Base-by-base conservation (phyloP, 2,329 filamentous ascomycete genomes). In the Pseudogymnoascus destructans region DNA sequence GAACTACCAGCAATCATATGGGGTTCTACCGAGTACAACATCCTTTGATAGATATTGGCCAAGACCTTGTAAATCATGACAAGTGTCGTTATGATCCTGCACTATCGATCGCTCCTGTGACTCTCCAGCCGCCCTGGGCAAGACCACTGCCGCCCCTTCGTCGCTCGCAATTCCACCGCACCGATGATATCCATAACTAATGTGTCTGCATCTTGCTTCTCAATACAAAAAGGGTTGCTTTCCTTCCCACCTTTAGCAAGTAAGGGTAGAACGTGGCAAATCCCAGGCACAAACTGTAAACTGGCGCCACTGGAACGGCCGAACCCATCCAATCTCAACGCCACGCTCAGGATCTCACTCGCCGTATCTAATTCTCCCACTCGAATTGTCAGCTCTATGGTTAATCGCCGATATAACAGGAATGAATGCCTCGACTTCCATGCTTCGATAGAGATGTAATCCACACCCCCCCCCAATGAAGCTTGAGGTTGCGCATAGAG, bases 251-350 rank as follows among this genome's bases (percentile, higher is more conserved):
- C 27, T 21, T 58, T 19, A 3, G 59, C 58, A 30, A 63, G 32
- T 7, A 63, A 25, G 6, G 60, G 60, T 46, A 63, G 52, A 35
- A 62, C 61, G 38, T 62, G 58, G 55, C 58, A 62, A 36, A 63
- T 61, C 17, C 59, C 61, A 15, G 61, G 61, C 38, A 63, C 8
- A 15, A 58, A 23, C 9, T 57, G 35, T 36, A 62, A 55, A 10
- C 35, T 42, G n/a, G 38, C 46, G 3, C 57, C 61, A 33, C 42
- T 21, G 17, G n/a, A 38, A 42, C 38, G 19, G 10, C 38, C 38
- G 27, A 63, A 60, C 7, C 61, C 60, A 52, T 63, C 61, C 8
- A 56, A 3, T 6, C 57, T 57, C 40, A 61, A 30, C 4, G n/a
- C 60, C 40, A 49, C n/a, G 15, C 60, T 56, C 46, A 63, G 25